Base-by-base conservation (phyloP, 768 basidiomycete genomes). In the Leccinellum albellum region DNA sequence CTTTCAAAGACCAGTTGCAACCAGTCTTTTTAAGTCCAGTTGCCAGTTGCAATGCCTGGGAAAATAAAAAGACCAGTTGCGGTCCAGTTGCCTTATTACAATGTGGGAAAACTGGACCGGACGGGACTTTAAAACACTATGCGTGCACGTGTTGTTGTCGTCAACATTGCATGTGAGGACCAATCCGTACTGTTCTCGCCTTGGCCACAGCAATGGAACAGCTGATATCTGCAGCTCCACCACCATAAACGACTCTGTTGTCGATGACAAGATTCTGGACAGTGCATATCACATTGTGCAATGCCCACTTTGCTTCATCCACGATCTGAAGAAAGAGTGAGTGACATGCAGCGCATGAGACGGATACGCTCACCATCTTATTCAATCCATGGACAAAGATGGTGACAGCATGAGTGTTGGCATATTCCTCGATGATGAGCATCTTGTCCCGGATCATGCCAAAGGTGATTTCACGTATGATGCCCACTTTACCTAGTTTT, bases 391-490 rank as follows among this genome's bases (percentile, higher is more conserved):
- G 83, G 23, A 98, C 94, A 64, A 99, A 98, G 65, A 98, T 88
- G 8, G 97, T 98, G 45, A 98, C 96, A 35, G 96, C 95, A 54
- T 94, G 84, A 10, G 88, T 84, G 76, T 99, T 99, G 17, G 97
- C 96, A 66, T 95, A 98, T 67, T 98, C 95, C 73, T 98, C 97
- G 64, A 99, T 96, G 61, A 98, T 90, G 54, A 99, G 85, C 97
- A 99, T 99, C 80, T 98, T 98, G 75, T 99, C 97, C 59, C 94
- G 83, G 15, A 97, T 99, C 9, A 97, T 99, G 49, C 97, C 97
- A 73, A 99, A 99, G 7, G 91, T 84, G 54, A 99, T 72, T 75
- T 99, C 96, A 31, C 95, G 85, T 7, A 99, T 95, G 53, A 96
- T 76, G 13, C 97, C 97, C 0, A 97, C 97, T 58, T 84, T 84